Base-by-base conservation (phyloP, 768 basidiomycete genomes). In the Podaxis sp. region DNA sequence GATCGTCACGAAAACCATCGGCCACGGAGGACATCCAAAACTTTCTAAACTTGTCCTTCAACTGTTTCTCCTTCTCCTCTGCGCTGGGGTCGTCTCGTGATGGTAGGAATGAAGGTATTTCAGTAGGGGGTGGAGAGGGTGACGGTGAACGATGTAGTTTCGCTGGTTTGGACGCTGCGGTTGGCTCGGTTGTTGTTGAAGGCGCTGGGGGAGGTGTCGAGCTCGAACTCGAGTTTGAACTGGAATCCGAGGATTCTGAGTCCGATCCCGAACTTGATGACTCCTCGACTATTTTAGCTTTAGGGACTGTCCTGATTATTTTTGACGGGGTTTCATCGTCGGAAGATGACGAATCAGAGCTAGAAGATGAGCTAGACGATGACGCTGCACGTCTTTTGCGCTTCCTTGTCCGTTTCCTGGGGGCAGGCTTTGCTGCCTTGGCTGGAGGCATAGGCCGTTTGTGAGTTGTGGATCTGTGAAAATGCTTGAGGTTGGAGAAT, bases 21-120 rank as follows among this genome's bases (percentile, higher is more conserved):
- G 87, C 90, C 6, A 94, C 82, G 0, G 88, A 85, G 2, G 85
- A 76, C 91, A 94, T 93, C 93, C 93, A 94, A 69, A 94, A 94
- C 72, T 88, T 87, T 59, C 88, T 78, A 71, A 94, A 94, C 49
- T 79, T 83, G 37, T 84, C 84, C 68, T 85, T 87, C 69, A 93
- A 71, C 7, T 71, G 70, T 49, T 81, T 75, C 63, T 93, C 88
- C 51, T 79, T 72, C 13, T 70, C 67, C 36, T 77, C 73, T 24
- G 69, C 72, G 13, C 64, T 64, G 11, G 54, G 63, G 17, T 72
- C 58, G 55, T 67, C 68, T 17, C 66, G 65, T 17, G 73, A 65
- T 3, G 84, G 77, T 12, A 89, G 68, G 68, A 92, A 90, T 1
- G 89, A 77, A 0, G 89, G 89, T 9, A 90, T 75, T 25, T 72